phyloP scores from a whole-genome alignment of 768 basidiomycete genomes.

The Tricholoma furcatifolium region DNA sequence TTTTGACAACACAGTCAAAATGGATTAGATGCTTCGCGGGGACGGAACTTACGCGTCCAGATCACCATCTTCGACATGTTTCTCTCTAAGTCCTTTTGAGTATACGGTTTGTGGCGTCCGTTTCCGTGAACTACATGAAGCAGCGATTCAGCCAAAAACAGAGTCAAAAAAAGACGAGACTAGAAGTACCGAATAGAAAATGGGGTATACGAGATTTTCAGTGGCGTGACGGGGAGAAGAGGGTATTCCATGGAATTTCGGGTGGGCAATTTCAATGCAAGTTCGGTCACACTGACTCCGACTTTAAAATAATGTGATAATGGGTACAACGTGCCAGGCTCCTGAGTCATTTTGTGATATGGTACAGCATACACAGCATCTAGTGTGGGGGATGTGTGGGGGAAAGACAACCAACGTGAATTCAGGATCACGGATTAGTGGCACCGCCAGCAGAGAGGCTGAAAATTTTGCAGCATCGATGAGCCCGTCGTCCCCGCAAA shows the following conservation, averaged over 20 bases:
- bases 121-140: background rate
- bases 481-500: background rate
- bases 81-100: background rate
- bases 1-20: background rate
- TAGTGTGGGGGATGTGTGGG: too few relatives aligned
- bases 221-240: background rate
- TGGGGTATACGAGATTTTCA: background rate
- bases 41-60: background rate
- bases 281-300: too few relatives aligned
- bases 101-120: background rate
- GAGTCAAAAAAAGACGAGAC: background rate
- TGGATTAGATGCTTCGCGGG: background rate
- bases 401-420: too few relatives aligned
- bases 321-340: too few relatives aligned
- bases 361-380: too few relatives aligned
- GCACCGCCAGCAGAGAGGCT: too few relatives aligned
- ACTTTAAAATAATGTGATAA: too few relatives aligned
- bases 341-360: too few relatives aligned
- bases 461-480: too few relatives aligned
- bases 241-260: too few relatives aligned
- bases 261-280: too few relatives aligned
- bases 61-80: background rate
- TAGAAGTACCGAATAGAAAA: background rate
- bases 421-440: too few relatives aligned
- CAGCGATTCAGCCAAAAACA: background rate